Percentiles rank a stretch among this genome's conserved stretches.
These are phyloP conservation scores for Picea sitchensis DNA, from an alignment of 75 land plant genomes.

Conservation along the genomic window DNA sequence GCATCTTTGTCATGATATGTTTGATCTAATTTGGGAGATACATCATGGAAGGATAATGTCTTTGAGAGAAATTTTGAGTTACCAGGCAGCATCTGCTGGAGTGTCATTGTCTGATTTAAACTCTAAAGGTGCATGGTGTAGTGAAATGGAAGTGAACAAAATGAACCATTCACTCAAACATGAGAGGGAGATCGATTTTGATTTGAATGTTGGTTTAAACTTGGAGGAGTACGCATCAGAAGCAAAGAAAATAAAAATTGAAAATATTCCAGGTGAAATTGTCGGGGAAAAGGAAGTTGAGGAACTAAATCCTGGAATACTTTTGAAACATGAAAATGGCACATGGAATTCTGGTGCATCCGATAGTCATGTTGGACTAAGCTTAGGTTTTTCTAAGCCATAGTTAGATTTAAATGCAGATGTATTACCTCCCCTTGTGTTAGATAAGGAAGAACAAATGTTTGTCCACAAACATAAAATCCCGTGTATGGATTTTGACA, in stretches of 20 bases:
- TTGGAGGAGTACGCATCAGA: conserved; percentile 39
- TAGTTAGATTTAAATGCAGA: conserved; percentile 36
- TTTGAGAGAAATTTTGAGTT: conserved; percentile 92
- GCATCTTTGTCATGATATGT: conserved; percentile 87
- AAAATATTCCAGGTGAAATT: neutral
- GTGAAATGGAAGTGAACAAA: no score
- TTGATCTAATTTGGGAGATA: conserved; percentile 97
- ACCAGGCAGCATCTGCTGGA: no score
- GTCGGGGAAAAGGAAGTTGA: neutral
- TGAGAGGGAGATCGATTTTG: conserved; percentile 63
- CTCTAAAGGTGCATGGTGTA: no score
- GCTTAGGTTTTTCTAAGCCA: conserved; percentile 32
- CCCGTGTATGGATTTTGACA: no score
- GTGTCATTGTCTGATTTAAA: no score
- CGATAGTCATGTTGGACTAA: conserved; percentile 17
- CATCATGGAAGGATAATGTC: conserved; percentile 99
- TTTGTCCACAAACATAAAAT: no score
- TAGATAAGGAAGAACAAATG: neutral
- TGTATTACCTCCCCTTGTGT: neutral
- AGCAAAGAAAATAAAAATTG: no score
- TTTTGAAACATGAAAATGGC: conserved; percentile 21
- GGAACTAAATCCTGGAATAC: conserved; percentile 1
- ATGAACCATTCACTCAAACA: conserved; percentile 13
- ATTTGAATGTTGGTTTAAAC: conserved; percentile 32
- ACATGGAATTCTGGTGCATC: neutral